A percentile compares a stretch with the other conserved stretches of the same genome.
These are phyloP conservation scores for Diaporthe vaccinii DNA, from an alignment of 2,329 filamentous ascomycete species.

Conservation along the genomic window DNA sequence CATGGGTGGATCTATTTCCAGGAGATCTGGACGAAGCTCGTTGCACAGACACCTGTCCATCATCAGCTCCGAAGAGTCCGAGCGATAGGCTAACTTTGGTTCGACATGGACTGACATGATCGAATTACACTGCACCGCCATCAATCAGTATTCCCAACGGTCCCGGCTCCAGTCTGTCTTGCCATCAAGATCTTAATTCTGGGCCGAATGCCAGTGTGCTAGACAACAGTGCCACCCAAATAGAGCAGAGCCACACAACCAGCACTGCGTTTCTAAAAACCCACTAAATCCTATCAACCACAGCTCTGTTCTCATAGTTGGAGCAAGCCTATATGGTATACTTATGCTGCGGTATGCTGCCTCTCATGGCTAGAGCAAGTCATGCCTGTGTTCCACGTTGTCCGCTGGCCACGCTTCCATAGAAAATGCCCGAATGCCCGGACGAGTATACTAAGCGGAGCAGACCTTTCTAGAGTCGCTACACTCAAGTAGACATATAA, in stretches of 20 bases:
- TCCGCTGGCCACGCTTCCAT: background rate
- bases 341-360: no score
- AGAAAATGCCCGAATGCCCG: background rate
- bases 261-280: background rate
- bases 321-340: background rate
- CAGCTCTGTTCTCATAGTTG: background rate
- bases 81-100: background rate
- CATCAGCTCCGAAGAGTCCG: background rate
- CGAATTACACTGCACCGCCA: background rate
- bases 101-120: background rate
- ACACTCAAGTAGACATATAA: background rate
- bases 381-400: background rate
- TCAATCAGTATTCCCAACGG: background rate
- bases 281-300: background rate
- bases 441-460: background rate
- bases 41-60: conserved; percentile 16
- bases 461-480: no score
- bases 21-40: background rate
- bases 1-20: conserved; percentile 24
- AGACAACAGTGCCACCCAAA: background rate
- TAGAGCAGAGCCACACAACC: background rate
- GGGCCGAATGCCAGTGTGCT: background rate
- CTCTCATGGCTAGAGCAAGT: background rate
- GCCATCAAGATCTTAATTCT: background rate
- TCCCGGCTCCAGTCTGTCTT: background rate